Evolutionary conservation across 192 early-diverging fungal genomes (phyloP).

Genomic region (Jimgerdemannia lactiflua): DNA sequence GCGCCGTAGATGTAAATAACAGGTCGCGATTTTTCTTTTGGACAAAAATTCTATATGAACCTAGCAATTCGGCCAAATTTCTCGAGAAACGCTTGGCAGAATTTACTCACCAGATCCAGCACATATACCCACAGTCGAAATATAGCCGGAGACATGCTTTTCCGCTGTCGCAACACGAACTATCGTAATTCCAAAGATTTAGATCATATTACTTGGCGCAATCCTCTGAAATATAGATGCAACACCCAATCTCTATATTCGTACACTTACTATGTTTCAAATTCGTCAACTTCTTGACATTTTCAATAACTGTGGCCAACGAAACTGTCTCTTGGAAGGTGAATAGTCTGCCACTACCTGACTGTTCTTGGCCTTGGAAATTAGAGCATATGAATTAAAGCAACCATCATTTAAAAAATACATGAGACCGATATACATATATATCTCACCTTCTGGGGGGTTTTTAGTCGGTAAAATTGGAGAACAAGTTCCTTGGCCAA

Average conservation of each 20-base stretch:
- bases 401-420: no score
- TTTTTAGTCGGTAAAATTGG: constrained; percentile 38
- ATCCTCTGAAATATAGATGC: no score
- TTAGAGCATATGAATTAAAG: neutral
- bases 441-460: constrained; percentile 48
- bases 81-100: neutral
- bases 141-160: constrained; percentile 23
- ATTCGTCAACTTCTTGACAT: constrained; percentile 61
- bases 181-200: constrained; percentile 10
- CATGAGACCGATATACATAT: no score
- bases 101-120: constrained; percentile 70
- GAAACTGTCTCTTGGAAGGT: constrained; percentile 50
- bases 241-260: no score
- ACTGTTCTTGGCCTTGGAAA: constrained; percentile 44
- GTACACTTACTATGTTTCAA: constrained; percentile 57
- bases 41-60: neutral
- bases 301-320: constrained; percentile 49
- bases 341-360: constrained; percentile 61
- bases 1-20: no score
- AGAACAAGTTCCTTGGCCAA: constrained; percentile 42
- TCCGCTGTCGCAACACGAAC: constrained; percentile 73
- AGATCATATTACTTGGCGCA: neutral
- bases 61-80: neutral
- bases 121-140: constrained; percentile 84
- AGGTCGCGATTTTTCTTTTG: neutral